These are phyloP conservation scores for Tanacetum coccineum DNA, from an alignment of 129 eudicot genomes.

Conservation along the genomic window DNA sequence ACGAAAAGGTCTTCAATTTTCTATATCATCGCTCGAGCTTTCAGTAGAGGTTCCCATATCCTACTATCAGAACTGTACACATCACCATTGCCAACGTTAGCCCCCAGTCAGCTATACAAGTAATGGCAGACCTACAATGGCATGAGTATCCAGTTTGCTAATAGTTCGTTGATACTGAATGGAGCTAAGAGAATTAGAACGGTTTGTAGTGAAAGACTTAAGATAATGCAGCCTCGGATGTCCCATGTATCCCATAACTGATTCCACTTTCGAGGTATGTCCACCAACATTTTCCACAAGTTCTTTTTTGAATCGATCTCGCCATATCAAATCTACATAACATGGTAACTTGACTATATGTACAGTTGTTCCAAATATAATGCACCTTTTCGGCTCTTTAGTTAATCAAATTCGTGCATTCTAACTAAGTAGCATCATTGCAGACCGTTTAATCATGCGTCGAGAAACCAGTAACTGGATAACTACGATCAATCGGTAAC, in stretches of 20 bases:
- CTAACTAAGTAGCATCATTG: too few species aligned
- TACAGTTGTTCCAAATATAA: too few species aligned
- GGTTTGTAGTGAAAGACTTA: slow-evolving; percentile 38
- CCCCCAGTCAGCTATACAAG: slow-evolving; percentile 39
- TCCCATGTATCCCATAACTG: slow-evolving; percentile 13
- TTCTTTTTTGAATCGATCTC: too few species aligned
- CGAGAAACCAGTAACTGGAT: too few species aligned
- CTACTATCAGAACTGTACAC: too few species aligned
- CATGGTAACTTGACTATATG: too few species aligned
- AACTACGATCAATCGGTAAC: too few species aligned
- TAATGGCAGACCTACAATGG: slow-evolving; percentile 55
- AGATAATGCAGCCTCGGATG: slow-evolving; percentile 21
- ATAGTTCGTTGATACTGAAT: slow-evolving; percentile 27
- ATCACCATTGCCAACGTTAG: slow-evolving; percentile 48
- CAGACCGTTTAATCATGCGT: too few species aligned
- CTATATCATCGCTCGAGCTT: not conserved
- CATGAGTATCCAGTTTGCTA: slow-evolving; percentile 24
- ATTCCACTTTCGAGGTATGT: slow-evolving; percentile 22
- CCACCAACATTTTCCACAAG: too few species aligned
- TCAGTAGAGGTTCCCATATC: not conserved
- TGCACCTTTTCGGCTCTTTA: too few species aligned
- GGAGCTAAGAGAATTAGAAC: slow-evolving; percentile 36
- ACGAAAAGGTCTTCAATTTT: slow-evolving; percentile 34
- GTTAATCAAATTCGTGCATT: too few species aligned
- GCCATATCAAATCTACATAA: too few species aligned